A percentile compares a stretch with the other conserved stretches of the same genome.
Evolutionary conservation across 2,329 filamentous ascomycete genomes (phyloP).

Genomic region (Cladorrhinum sp.): DNA sequence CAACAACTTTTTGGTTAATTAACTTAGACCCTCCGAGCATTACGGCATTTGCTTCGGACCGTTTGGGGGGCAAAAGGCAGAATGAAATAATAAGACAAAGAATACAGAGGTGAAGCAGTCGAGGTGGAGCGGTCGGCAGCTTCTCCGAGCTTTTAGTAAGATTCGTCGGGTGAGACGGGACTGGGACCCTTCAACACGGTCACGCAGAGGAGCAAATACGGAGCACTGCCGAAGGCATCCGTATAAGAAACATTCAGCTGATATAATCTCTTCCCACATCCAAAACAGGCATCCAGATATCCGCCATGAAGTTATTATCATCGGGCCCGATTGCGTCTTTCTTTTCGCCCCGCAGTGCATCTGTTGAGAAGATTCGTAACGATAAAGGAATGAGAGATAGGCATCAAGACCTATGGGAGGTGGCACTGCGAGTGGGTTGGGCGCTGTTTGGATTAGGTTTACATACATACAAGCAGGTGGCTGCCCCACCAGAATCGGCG

Average conservation of each 20-base stretch:
- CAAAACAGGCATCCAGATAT: neutral
- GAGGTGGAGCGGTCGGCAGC: neutral
- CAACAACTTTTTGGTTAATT: neutral
- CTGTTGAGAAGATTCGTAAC: no score
- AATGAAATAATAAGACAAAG: neutral
- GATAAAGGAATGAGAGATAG: no score
- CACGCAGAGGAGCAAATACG: neutral
- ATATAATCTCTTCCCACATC: neutral
- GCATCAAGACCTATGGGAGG: neutral
- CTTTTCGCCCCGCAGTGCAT: no score
- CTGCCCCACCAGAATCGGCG: no score
- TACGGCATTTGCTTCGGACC: neutral
- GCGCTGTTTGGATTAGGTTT: no score
- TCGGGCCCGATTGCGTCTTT: no score
- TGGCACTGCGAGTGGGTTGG: neutral
- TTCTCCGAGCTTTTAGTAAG: neutral
- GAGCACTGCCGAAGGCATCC: neutral
- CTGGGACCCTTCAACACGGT: no score
- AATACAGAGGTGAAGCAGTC: no score
- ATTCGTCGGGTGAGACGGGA: neutral
- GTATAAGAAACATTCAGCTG: neutral
- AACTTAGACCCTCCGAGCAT: neutral
- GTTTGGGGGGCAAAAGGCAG: neutral
- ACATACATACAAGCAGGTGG: no score
- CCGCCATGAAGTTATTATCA: neutral